phyloP scores from a whole-genome alignment of 306 rosid species.

The Castanopsis chinensis region DNA sequence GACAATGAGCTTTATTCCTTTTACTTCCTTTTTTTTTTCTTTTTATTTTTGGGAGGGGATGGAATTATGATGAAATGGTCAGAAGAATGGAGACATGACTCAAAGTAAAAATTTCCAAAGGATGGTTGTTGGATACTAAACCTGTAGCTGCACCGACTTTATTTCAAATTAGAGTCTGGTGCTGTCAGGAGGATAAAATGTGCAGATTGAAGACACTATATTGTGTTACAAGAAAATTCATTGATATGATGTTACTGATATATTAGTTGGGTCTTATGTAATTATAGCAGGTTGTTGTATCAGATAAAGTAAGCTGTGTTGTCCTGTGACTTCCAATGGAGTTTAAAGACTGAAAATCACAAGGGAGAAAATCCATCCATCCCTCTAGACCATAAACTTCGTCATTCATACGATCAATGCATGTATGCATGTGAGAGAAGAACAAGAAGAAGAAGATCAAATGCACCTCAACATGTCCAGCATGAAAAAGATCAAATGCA shows the following conservation, averaged over 20 bases:
- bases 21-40: not conserved
- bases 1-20: not conserved
- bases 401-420: not conserved
- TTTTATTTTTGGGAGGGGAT: too few relatives aligned
- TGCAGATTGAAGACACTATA: too few relatives aligned
- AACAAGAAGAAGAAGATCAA: too few relatives aligned
- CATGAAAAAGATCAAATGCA: constrained; percentile 65
- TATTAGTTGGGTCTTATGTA: not conserved
- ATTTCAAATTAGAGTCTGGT: too few relatives aligned
- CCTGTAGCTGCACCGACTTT: too few relatives aligned
- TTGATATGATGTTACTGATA: not conserved
- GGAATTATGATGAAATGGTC: too few relatives aligned
- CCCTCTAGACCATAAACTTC: not conserved
- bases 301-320: not conserved
- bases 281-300: not conserved
- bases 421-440: not conserved
- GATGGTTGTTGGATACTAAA: too few relatives aligned
- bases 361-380: not conserved
- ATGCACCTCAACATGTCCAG: constrained; percentile 63
- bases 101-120: too few relatives aligned
- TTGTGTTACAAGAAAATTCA: too few relatives aligned
- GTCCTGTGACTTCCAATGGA: not conserved
- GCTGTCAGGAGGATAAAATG: too few relatives aligned
- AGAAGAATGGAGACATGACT: too few relatives aligned
- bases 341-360: not conserved